Evolutionary conservation across 164 flowering plant species (phyloP), one percentile per base, ranked within the genome.

Genomic region (Akebia trifoliata): DNA sequence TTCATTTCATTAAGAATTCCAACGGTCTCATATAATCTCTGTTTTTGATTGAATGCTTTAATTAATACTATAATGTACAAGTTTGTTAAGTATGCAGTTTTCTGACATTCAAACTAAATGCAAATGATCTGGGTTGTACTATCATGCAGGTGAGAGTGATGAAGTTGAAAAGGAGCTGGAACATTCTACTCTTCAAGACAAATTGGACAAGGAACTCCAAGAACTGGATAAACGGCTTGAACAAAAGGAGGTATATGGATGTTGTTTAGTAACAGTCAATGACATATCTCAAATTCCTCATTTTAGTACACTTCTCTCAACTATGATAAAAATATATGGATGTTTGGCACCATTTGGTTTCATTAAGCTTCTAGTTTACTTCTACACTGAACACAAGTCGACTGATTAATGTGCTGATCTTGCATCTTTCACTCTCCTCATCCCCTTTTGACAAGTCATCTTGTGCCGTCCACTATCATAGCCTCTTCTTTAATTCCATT

Each of bases 221-320:
- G 96, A 94, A 57, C 62, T 94, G 65, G 97, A 94, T 70, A 76
- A 77, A 63, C 79, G 71, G 51, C 85, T 94, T 69, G 90, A 86
- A 66, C 87, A 85, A 55, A 94, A 94, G 71, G 96, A 94, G 99
- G 99, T 90, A 72, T 40, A 17, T 2, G 12, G n/a, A 5, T 39
- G 5, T 6, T 1, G 54, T 43, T 32, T 40, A n/a, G n/a, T n/a
- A n/a, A n/a, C n/a, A 30, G 2, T 34, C 20, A 28, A 11, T 7
- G 57, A 21, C 22, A 46, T 4, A 18, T 24, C 3, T n/a, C n/a
- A n/a, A n/a, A n/a, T n/a, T n/a, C n/a, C n/a, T n/a, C n/a, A n/a
- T n/a, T n/a, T n/a, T n/a, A n/a, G n/a, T n/a, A n/a, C n/a, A n/a
- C n/a, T n/a, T n/a, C n/a, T n/a, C n/a, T n/a, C n/a, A n/a, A n/a